Evolutionary conservation across 208 protist species (phyloP).

Genomic region (Naegleria fowleri): DNA sequence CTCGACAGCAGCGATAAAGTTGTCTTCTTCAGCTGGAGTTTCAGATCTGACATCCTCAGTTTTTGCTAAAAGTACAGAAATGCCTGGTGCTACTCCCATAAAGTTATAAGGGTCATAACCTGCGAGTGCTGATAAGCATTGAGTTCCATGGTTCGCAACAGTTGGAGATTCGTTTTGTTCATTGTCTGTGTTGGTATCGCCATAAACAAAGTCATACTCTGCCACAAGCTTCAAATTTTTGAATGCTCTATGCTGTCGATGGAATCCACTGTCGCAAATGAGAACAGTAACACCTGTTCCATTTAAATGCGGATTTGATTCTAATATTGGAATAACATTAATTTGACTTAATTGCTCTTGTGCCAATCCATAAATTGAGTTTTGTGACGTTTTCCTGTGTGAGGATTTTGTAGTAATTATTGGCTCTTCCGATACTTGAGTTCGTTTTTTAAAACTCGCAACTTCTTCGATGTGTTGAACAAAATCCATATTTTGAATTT

Average conservation of each 20-base stretch:
- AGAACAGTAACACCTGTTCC: background rate
- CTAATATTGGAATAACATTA: background rate
- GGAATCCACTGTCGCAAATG: constrained; percentile 2
- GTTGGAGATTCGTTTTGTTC: background rate
- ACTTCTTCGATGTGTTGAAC: background rate
- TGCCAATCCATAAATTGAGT: background rate
- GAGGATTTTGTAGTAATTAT: background rate
- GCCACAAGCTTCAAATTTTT: background rate
- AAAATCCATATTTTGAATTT: background rate
- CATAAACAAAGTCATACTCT: constrained; percentile 2
- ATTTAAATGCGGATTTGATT: background rate
- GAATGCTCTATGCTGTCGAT: background rate
- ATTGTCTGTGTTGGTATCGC: background rate
- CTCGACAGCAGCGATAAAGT: background rate
- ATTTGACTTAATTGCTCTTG: constrained; percentile 6
- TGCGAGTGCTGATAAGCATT: background rate
- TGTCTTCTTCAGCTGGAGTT: constrained; percentile 18
- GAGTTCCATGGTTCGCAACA: background rate
- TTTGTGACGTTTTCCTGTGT: too few relatives aligned
- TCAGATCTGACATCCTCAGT: constrained; percentile 15
- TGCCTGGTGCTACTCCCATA: background rate
- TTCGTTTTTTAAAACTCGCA: background rate
- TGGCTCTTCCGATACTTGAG: too few relatives aligned
- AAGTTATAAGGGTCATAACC: background rate
- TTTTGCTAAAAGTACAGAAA: background rate